phyloP scores from a whole-genome alignment of 352 stramenopile genomes.

The Phytophthora palmivora region DNA sequence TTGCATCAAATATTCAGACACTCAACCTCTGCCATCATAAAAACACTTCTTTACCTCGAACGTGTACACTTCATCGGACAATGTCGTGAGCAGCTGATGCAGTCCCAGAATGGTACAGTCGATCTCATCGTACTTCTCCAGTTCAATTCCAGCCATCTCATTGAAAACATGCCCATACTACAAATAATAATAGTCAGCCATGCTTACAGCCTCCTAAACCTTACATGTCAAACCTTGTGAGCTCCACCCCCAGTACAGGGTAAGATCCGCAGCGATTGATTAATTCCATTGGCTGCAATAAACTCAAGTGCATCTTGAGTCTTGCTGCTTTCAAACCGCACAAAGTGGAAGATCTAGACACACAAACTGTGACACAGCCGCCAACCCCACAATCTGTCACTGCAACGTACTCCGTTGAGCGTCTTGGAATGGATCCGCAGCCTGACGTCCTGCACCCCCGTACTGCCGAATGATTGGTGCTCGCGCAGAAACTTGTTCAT shows the following conservation, averaged over 20 bases:
- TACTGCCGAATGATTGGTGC: constrained; percentile 78
- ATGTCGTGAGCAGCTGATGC: constrained; percentile 96
- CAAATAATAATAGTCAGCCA: neutral
- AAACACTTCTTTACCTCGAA: constrained; percentile 84
- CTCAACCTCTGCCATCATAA: constrained; percentile 15
- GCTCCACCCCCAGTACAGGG: constrained; percentile 85
- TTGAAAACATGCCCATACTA: constrained; percentile 78
- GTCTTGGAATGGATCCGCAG: constrained; percentile 87
- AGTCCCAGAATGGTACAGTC: constrained; percentile 97
- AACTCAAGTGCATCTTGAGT: constrained; percentile 82
- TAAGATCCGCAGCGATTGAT: constrained; percentile 81
- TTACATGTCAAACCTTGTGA: constrained; percentile 66
- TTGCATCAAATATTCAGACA: neutral
- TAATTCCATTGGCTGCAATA: constrained; percentile 76
- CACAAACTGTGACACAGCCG: neutral
- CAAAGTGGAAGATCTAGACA: constrained; percentile 95
- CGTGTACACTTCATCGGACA: constrained; percentile 98
- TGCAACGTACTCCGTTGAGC: constrained; percentile 83
- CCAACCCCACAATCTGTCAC: neutral
- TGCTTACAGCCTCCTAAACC: neutral
- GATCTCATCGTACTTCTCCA: constrained; percentile 94
- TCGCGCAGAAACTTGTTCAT: constrained; percentile 90
- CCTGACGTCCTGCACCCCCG: constrained; percentile 90
- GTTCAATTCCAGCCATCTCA: constrained; percentile 82
- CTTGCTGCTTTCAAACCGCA: constrained; percentile 83